These are phyloP conservation scores for Cutaneotrichosporon sp. DNA, from an alignment of 1,284 basidiomycete genomes.

Conservation along the genomic window DNA sequence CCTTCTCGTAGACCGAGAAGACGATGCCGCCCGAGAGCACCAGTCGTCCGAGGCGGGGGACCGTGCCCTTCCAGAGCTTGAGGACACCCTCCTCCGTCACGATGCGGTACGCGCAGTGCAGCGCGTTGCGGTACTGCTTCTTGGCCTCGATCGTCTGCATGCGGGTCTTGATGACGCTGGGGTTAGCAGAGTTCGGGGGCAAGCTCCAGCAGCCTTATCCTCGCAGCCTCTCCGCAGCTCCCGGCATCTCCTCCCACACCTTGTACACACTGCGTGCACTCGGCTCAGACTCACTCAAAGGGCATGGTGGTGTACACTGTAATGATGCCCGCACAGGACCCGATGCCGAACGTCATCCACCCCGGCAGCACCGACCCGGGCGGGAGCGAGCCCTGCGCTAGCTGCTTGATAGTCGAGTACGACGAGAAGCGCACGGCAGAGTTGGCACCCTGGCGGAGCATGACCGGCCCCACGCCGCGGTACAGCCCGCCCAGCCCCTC, in stretches of 20 bases:
- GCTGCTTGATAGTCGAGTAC: conserved; percentile 88
- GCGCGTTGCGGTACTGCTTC: conserved; percentile 82
- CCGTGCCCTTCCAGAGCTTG: conserved; percentile 95
- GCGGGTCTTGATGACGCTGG: conserved; percentile 91
- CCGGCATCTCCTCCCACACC: too few relatives aligned
- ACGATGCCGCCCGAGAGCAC: conserved; percentile 92
- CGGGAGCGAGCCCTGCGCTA: conserved; percentile 79
- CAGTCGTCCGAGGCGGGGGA: conserved; percentile 78
- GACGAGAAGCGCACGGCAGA: conserved; percentile 96
- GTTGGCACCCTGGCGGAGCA: conserved; percentile 97
- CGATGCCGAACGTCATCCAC: conserved; percentile 91
- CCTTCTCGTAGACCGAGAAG: conserved; percentile 83
- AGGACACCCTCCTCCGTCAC: conserved; percentile 83
- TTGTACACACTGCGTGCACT: too few relatives aligned
- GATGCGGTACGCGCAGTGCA: conserved; percentile 91
- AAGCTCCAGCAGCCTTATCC: too few relatives aligned
- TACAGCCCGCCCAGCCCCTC: conserved; percentile 82
- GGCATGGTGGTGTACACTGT: conserved; percentile 92
- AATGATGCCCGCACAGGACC: conserved; percentile 87
- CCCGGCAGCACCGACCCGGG: conserved; percentile 83
- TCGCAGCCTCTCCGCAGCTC: too few relatives aligned
- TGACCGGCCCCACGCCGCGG: conserved; percentile 89
- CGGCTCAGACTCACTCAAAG: conserved; percentile 71
- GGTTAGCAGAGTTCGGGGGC: too few relatives aligned
- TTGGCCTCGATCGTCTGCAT: conserved; percentile 92